Conservation (phyloP, 768 basidiomycete genomes). For the Dioszegia crocea region DNA sequence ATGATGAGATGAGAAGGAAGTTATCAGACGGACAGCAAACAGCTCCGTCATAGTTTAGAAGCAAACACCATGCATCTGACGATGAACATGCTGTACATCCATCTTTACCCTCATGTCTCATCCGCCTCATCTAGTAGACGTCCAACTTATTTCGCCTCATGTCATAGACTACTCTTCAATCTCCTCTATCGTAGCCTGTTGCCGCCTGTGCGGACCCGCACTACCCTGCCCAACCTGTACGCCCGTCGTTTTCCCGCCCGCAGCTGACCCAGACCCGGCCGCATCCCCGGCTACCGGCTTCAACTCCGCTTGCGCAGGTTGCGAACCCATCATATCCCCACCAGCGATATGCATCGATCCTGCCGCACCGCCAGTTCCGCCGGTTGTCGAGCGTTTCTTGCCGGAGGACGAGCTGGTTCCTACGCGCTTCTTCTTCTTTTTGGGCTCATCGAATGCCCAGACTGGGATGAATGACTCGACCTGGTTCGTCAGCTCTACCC, state of each 20-base stretch:
- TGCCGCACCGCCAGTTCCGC: background rate
- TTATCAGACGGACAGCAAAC: background rate
- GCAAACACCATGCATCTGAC: background rate
- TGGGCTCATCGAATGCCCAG: constrained; percentile 92
- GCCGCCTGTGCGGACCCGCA: constrained; percentile 32
- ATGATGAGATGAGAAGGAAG: background rate
- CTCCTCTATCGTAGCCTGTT: constrained; percentile 54
- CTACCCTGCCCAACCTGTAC: background rate
- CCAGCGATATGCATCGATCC: constrained; percentile 2
- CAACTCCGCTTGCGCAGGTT: constrained; percentile 45
- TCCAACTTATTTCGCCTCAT: too few relatives aligned
- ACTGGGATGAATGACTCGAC: constrained; percentile 94
- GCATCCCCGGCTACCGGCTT: constrained; percentile 20
- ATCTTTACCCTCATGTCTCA: background rate
- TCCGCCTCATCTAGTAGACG: background rate
- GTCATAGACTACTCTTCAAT: constrained; percentile 50
- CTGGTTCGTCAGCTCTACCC: constrained; percentile 53
- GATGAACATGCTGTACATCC: background rate
- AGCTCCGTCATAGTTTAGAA: background rate
- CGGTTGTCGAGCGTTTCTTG: background rate
- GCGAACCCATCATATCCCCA: background rate
- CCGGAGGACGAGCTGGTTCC: constrained; percentile 4
- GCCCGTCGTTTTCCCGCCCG: constrained; percentile 1
- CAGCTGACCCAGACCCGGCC: background rate
- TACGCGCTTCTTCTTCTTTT: constrained; percentile 61